phyloP scores from a whole-genome alignment of 768 basidiomycete species.

The Agaricus blazei region DNA sequence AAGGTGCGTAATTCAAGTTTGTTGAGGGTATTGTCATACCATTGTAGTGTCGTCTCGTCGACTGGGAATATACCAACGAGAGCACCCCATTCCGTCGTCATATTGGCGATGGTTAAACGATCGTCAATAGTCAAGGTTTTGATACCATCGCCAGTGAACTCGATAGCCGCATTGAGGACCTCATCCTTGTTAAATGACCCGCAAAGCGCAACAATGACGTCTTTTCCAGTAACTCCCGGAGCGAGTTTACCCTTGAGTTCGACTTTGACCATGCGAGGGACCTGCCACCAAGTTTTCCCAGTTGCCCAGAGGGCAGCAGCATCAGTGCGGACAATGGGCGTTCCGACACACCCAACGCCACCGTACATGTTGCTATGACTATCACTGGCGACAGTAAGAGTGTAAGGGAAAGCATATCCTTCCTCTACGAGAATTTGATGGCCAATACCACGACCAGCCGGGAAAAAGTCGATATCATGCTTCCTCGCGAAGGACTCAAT shows the following conservation, averaged over 20 bases:
- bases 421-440: slow-evolving; percentile 98
- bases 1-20: slow-evolving; percentile 79
- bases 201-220: slow-evolving; percentile 95
- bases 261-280: slow-evolving; percentile 94
- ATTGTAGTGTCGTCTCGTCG: slow-evolving; percentile 73
- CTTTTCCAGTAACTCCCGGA: slow-evolving; percentile 94
- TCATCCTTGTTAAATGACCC: slow-evolving; percentile 96
- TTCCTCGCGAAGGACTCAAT: slow-evolving; percentile 88
- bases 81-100: slow-evolving; percentile 99
- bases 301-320: slow-evolving; percentile 97
- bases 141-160: slow-evolving; percentile 91
- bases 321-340: slow-evolving; percentile 94
- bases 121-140: slow-evolving; percentile 79
- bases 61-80: slow-evolving; percentile 94
- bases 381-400: slow-evolving; percentile 93
- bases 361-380: slow-evolving; percentile 99
- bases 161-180: slow-evolving; percentile 94
- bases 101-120: slow-evolving; percentile 94
- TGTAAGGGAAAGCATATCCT: slow-evolving; percentile 95
- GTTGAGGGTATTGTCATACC: slow-evolving; percentile 76
- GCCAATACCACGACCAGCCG: slow-evolving; percentile 95
- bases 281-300: slow-evolving; percentile 99
- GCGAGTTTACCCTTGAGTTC: slow-evolving; percentile 79
- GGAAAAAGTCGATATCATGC: slow-evolving; percentile 91
- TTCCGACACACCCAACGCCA: slow-evolving; percentile 94